Conservation (phyloP, 2,329 filamentous ascomycete species). For the Beauveria bassiana region DNA sequence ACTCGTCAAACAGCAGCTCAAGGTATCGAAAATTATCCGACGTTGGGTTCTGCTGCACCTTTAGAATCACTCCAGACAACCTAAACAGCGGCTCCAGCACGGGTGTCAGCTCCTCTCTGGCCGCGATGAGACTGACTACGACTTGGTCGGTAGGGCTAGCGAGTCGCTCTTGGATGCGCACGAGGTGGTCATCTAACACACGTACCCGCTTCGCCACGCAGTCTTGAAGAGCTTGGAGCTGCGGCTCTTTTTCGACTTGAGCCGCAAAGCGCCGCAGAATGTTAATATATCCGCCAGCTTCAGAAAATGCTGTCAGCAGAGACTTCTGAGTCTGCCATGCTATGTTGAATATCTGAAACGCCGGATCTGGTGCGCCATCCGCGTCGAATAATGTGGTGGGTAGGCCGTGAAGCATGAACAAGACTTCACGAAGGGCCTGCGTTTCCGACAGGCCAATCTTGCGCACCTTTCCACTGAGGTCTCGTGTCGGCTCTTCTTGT, state of each 20-base stretch:
- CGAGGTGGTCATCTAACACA: constrained; percentile 51
- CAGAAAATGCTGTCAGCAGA: constrained; percentile 38
- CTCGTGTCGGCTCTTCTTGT: constrained; percentile 25
- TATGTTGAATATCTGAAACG: constrained; percentile 40
- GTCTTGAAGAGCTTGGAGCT: constrained; percentile 65
- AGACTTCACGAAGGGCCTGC: constrained; percentile 64
- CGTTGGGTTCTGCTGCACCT: constrained; percentile 41
- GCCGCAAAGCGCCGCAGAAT: constrained; percentile 38
- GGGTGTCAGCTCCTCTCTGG: constrained; percentile 50
- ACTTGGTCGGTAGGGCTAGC: constrained; percentile 44
- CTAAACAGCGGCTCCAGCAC: constrained; percentile 48
- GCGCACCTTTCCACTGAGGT: constrained; percentile 24
- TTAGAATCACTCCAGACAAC: constrained; percentile 55
- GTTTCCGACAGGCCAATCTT: constrained; percentile 57
- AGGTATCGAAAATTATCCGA: constrained; percentile 62
- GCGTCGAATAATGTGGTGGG: constrained; percentile 62
- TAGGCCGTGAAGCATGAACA: constrained; percentile 80
- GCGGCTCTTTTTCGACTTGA: constrained; percentile 41
- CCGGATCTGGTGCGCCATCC: constrained; percentile 29
- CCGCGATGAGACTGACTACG: constrained; percentile 57
- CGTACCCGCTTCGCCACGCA: constrained; percentile 50
- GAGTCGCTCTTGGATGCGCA: constrained; percentile 52
- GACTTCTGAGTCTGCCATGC: constrained; percentile 43
- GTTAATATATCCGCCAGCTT: constrained; percentile 37
- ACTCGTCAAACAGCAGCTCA: constrained; percentile 67